Evolutionary conservation across 177 flowering plant genomes (phyloP).

Genomic region (Vitis hybrid): DNA sequence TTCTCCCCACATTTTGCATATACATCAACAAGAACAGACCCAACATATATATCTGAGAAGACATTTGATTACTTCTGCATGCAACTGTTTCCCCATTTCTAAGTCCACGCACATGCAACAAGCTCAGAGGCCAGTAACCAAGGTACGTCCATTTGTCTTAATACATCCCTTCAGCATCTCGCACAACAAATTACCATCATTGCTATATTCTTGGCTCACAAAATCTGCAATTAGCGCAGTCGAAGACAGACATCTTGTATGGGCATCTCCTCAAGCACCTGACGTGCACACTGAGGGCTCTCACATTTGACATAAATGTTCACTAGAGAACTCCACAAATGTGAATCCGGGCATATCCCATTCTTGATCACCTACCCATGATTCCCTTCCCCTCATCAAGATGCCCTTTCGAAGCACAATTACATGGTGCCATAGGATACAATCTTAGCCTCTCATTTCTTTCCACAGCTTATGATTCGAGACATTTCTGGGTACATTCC

Average conservation of each 20-base stretch:
- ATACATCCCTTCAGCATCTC: constrained; percentile 19
- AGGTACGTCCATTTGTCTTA: constrained; percentile 17
- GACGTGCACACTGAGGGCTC: too few species aligned
- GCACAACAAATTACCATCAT: constrained; percentile 10
- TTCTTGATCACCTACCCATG: too few species aligned
- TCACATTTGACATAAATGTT: too few species aligned
- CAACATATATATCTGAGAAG: constrained; percentile 18
- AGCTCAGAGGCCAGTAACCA: constrained; percentile 12
- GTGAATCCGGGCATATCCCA: too few species aligned
- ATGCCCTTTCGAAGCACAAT: constrained; percentile 14
- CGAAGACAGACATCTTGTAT: constrained; percentile 11
- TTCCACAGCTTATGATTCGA: not conserved
- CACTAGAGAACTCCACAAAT: too few species aligned
- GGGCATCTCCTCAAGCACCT: too few species aligned
- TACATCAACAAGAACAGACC: constrained; percentile 25
- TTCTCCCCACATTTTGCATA: constrained; percentile 21
- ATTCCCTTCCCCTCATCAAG: constrained; percentile 9
- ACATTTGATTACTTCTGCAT: constrained; percentile 23
- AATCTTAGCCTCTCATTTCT: constrained; percentile 9
- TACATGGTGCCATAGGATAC: constrained; percentile 13
- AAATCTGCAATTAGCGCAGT: constrained; percentile 22
- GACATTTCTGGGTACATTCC: too few species aligned
- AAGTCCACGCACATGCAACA: constrained; percentile 14
- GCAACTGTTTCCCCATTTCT: constrained; percentile 24
- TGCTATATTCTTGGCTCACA: constrained; percentile 13